Conservation (phyloP, 305 asterid species). For the Fraxinus floribunda region DNA sequence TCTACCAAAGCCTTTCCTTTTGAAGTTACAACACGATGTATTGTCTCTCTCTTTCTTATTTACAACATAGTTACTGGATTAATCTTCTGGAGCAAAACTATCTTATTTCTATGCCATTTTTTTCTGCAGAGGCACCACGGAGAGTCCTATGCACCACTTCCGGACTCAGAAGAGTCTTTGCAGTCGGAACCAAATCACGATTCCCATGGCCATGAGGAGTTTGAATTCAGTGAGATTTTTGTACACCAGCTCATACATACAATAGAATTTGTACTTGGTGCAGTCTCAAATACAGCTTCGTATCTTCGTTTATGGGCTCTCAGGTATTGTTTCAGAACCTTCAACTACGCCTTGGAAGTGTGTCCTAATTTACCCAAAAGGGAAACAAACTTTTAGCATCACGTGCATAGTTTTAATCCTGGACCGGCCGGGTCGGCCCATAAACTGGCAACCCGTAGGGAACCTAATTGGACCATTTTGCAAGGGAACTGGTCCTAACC, state of each 20-base stretch:
- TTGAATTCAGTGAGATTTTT: constrained; percentile 85
- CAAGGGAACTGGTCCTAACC: not conserved
- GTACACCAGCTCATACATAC: constrained; percentile 95
- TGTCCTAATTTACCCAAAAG: not conserved
- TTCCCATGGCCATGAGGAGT: constrained; percentile 87
- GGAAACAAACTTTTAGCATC: not conserved
- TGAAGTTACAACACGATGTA: constrained; percentile 73
- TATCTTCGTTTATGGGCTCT: constrained; percentile 99
- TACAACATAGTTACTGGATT: constrained; percentile 14
- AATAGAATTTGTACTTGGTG: constrained; percentile 96
- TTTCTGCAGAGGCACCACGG: constrained; percentile 78
- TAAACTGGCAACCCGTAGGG: not conserved
- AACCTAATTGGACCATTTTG: not conserved
- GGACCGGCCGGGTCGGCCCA: not conserved
- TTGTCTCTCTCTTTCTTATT: constrained; percentile 20
- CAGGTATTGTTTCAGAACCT: constrained; percentile 50
- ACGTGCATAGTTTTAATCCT: not conserved
- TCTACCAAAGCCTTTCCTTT: constrained; percentile 84
- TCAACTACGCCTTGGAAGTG: constrained; percentile 1
- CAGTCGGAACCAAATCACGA: constrained; percentile 60
- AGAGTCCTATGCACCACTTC: constrained; percentile 58
- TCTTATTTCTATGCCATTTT: constrained; percentile 2
- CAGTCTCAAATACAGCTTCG: constrained; percentile 94
- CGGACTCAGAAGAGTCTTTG: constrained; percentile 69
- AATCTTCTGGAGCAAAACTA: constrained; percentile 6